phyloP scores from a whole-genome alignment of 139 green algal species.

The Pseudopediastrum boryanum region DNA sequence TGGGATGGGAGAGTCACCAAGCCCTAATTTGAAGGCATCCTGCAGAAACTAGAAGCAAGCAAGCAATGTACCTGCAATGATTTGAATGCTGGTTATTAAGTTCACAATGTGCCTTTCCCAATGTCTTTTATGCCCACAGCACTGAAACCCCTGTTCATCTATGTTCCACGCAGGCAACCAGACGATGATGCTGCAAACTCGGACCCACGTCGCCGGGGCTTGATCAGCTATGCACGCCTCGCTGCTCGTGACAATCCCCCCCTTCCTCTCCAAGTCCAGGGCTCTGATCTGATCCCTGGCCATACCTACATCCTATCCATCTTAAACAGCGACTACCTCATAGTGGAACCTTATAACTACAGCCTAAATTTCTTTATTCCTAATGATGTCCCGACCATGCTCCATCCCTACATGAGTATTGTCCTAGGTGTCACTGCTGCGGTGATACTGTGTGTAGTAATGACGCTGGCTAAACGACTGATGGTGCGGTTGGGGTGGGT shows the following conservation, averaged over 20 bases:
- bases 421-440: slow-evolving; percentile 61
- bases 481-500: slow-evolving; percentile 42
- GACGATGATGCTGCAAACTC: not conserved
- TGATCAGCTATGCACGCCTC: not conserved
- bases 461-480: slow-evolving; percentile 57
- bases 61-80: no score
- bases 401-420: slow-evolving; percentile 76
- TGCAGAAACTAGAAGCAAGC: no score
- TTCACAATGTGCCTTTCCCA: not conserved
- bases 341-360: slow-evolving; percentile 23
- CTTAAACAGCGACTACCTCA: slow-evolving; percentile 51
- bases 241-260: not conserved
- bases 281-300: slow-evolving; percentile 23
- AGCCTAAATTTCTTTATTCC: slow-evolving; percentile 27
- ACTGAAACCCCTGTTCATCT: not conserved
- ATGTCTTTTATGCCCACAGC: not conserved
- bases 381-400: slow-evolving; percentile 1
- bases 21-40: no score
- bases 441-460: slow-evolving; percentile 56
- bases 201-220: not conserved
- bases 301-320: slow-evolving; percentile 42
- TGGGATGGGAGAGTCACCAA: no score
- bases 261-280: slow-evolving; percentile 15
- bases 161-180: not conserved
- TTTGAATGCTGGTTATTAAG: not conserved